phyloP scores from a whole-genome alignment of 192 early-diverging fungal species.

The Umbelopsis sp. region DNA sequence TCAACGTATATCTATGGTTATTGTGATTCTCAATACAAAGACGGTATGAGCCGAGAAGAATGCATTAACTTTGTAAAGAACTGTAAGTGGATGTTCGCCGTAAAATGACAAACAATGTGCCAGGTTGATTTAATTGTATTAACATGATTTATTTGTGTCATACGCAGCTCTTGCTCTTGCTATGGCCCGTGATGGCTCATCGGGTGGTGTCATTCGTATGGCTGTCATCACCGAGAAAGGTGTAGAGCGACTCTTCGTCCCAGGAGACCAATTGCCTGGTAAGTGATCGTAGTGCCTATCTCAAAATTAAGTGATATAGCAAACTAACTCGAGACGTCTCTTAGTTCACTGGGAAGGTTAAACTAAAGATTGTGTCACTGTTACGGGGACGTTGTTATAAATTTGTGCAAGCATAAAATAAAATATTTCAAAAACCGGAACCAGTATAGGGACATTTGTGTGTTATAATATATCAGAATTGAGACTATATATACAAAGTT shows the following conservation, averaged over 20 bases:
- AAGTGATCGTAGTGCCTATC: neutral
- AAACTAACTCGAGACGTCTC: neutral
- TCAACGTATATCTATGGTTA: constrained; percentile 98
- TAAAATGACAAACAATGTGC: neutral
- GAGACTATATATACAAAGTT: neutral
- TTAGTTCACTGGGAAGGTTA: constrained; percentile 19
- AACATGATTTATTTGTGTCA: neutral
- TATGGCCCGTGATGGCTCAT: constrained; percentile 95
- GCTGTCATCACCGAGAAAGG: constrained; percentile 91
- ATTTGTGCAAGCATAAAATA: too few species aligned
- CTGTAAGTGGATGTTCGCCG: constrained; percentile 55
- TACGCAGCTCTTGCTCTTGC: constrained; percentile 83
- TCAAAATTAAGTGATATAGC: too few species aligned
- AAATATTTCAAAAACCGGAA: too few species aligned
- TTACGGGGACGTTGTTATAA: neutral
- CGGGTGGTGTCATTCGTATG: constrained; percentile 93
- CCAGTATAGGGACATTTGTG: too few species aligned
- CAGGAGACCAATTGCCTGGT: constrained; percentile 77
- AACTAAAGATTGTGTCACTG: neutral
- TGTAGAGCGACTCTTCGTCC: constrained; percentile 87
- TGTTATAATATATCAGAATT: neutral
- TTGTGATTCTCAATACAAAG: constrained; percentile 85
- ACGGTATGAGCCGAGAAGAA: constrained; percentile 86
- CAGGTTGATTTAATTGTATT: too few species aligned
- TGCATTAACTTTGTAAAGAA: constrained; percentile 93